These are phyloP conservation scores for Quercus tomentella DNA, from an alignment of 331 rosid genomes.

Conservation along the genomic window DNA sequence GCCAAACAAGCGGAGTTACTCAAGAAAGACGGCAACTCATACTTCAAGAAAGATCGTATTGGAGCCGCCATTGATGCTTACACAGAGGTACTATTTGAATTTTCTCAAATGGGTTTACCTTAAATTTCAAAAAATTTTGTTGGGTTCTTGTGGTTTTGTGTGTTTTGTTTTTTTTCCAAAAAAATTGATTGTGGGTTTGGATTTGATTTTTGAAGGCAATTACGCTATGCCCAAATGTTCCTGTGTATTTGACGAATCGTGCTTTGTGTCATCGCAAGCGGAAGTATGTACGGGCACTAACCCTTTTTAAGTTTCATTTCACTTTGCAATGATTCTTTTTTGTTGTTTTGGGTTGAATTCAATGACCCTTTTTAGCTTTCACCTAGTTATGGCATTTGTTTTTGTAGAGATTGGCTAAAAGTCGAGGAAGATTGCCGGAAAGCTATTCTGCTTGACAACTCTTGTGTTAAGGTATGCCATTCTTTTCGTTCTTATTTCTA, in stretches of 20 bases:
- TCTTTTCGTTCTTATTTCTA: neutral
- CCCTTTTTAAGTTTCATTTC: neutral
- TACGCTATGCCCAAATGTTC: constrained; percentile 62
- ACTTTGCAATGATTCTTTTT: neutral
- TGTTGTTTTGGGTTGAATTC: neutral
- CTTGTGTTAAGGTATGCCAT: constrained; percentile 63
- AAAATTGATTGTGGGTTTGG: neutral
- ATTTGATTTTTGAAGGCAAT: constrained; percentile 43
- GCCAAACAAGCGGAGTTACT: constrained; percentile 65
- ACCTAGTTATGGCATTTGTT: neutral
- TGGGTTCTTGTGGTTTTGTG: constrained; percentile 13
- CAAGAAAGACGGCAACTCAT: constrained; percentile 62
- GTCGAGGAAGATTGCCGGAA: constrained; percentile 81
- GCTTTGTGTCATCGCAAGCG: constrained; percentile 90
- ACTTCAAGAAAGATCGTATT: constrained; percentile 71
- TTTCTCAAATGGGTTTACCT: neutral
- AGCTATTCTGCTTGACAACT: constrained; percentile 61
- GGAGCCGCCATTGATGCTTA: constrained; percentile 97
- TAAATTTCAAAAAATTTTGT: neutral
- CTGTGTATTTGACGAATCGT: constrained; percentile 84
- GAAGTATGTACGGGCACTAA: constrained; percentile 54
- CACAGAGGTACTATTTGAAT: constrained; percentile 55
- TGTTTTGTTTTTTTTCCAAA: neutral
- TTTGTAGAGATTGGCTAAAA: constrained; percentile 76
- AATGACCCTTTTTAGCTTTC: neutral